Conservation (phyloP, 495 filamentous ascomycete species). For the Aspergillus coremiiformis region DNA sequence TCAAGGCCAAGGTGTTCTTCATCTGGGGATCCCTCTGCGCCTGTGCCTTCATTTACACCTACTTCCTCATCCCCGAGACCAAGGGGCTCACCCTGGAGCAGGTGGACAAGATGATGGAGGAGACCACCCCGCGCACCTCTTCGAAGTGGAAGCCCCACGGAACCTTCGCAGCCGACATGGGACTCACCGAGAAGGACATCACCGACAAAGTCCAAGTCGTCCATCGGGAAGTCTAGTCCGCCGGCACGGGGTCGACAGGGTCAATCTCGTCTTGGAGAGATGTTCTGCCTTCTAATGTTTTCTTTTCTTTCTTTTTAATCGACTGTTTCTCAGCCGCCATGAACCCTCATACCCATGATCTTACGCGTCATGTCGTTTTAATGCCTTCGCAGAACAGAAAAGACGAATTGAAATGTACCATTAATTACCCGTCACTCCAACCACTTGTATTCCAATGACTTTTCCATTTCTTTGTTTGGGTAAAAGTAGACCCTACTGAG, state of each 20-base stretch:
- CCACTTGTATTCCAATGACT: no score
- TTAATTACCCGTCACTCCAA: neutral
- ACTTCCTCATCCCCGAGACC: conserved; percentile 77
- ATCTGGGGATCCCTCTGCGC: conserved; percentile 70
- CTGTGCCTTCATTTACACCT: conserved; percentile 61
- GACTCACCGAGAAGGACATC: conserved; percentile 35
- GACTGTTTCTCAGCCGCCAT: neutral
- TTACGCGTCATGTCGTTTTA: neutral
- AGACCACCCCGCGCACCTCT: conserved; percentile 70
- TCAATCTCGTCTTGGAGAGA: neutral
- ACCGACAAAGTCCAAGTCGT: conserved; percentile 22
- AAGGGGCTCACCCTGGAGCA: conserved; percentile 85
- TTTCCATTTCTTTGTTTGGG: no score
- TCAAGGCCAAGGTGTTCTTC: conserved; percentile 76
- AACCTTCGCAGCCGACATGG: conserved; percentile 65
- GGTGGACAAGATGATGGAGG: conserved; percentile 86
- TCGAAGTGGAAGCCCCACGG: conserved; percentile 64
- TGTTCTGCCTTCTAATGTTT: neutral
- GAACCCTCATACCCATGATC: neutral
- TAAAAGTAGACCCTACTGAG: no score
- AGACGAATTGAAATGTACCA: neutral
- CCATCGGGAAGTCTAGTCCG: neutral
- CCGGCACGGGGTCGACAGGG: neutral
- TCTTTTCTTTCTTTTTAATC: neutral
- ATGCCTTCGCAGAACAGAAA: neutral